Percentiles rank a stretch among this genome's conserved stretches.
Evolutionary conservation across 805 yeast genomes (phyloP).

Genomic region (Novakomyces olei): DNA sequence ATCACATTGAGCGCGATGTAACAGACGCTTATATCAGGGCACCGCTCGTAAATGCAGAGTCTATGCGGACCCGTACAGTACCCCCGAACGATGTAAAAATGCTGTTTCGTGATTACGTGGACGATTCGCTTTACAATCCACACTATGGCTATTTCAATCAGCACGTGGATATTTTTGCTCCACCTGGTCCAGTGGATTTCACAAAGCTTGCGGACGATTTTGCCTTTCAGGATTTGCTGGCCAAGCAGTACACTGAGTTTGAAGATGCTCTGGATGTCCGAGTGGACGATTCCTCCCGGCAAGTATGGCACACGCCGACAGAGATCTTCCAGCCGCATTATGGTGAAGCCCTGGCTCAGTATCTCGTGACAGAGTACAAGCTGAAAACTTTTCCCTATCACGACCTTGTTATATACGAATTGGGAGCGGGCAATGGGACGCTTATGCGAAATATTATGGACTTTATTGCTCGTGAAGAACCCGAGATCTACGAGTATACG

Average conservation of each 20-base stretch:
- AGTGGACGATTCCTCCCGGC: slow-evolving; percentile 17
- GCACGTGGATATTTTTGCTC: slow-evolving; percentile 57
- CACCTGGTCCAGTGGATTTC: slow-evolving; percentile 42
- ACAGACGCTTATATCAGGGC: no score
- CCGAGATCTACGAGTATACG: slow-evolving; percentile 50
- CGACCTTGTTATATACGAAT: slow-evolving; percentile 58
- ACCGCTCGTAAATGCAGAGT: neutral
- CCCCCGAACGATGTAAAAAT: slow-evolving; percentile 45
- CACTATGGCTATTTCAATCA: slow-evolving; percentile 61
- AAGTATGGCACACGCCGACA: slow-evolving; percentile 78
- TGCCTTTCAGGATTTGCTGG: neutral
- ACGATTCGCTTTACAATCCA: slow-evolving; percentile 43
- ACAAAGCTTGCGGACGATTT: slow-evolving; percentile 26
- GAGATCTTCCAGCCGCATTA: slow-evolving; percentile 67
- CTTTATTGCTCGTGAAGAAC: slow-evolving; percentile 36
- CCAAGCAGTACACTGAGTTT: neutral
- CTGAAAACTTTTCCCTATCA: slow-evolving; percentile 44
- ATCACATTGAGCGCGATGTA: no score
- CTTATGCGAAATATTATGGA: slow-evolving; percentile 54
- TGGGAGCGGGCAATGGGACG: slow-evolving; percentile 84
- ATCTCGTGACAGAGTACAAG: slow-evolving; percentile 49
- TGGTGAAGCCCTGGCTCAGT: slow-evolving; percentile 69
- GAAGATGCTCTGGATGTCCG: neutral
- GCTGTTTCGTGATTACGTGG: slow-evolving; percentile 62
- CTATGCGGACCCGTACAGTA: slow-evolving; percentile 11